phyloP scores from a whole-genome alignment of 2,329 filamentous ascomycete species.

The Gaeumannomyces tritici region DNA sequence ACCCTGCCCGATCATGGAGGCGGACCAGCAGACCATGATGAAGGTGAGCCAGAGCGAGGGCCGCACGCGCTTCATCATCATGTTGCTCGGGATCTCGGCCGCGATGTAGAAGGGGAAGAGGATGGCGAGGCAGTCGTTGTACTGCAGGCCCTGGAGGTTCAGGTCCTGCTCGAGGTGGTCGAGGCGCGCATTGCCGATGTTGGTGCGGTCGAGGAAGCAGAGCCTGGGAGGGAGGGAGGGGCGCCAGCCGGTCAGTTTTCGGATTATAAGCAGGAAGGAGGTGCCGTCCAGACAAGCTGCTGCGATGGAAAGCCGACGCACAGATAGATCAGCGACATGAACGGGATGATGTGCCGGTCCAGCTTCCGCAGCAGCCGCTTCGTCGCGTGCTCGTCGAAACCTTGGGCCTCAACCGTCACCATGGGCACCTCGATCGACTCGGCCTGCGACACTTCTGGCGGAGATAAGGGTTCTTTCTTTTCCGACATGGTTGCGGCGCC shows the following conservation, averaged over 20 bases:
- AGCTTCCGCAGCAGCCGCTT: slow-evolving; percentile 32
- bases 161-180: slow-evolving; percentile 51
- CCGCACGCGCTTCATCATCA: slow-evolving; percentile 51
- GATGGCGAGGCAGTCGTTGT: slow-evolving; percentile 52
- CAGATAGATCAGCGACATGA: slow-evolving; percentile 29
- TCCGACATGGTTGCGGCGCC: not conserved
- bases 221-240: not conserved
- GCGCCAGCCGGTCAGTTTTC: too few species aligned
- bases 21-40: slow-evolving; percentile 4
- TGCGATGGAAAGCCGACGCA: not conserved
- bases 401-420: not conserved
- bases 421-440: not conserved
- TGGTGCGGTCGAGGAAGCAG: slow-evolving; percentile 53
- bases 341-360: slow-evolving; percentile 33
- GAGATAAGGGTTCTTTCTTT: not conserved
- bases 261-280: too few species aligned
- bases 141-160: slow-evolving; percentile 49
- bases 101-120: slow-evolving; percentile 58
- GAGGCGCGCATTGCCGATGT: slow-evolving; percentile 62
- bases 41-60: slow-evolving; percentile 51
- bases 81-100: slow-evolving; percentile 52
- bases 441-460: not conserved
- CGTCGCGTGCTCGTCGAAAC: slow-evolving; percentile 1
- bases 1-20: slow-evolving; percentile 45
- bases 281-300: not conserved